Evolutionary conservation across 2,329 filamentous ascomycete species (phyloP).

Genomic region (Scolecobasidium constrictum): DNA sequence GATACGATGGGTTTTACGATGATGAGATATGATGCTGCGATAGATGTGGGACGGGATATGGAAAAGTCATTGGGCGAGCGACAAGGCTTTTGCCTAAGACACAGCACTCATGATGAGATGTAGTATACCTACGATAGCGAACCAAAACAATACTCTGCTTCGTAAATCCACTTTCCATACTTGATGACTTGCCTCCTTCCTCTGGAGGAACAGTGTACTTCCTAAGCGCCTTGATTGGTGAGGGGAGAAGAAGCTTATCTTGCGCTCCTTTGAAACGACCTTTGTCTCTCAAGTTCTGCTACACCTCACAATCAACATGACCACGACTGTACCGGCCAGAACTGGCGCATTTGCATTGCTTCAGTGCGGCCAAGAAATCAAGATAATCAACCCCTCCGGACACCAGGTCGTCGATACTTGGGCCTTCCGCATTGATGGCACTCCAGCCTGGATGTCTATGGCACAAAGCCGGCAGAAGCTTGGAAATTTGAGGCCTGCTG

Average conservation of each 20-base stretch:
- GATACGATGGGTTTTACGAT: background rate
- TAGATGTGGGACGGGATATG: background rate
- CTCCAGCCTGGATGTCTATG: conserved; percentile 24
- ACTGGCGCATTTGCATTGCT: too few species aligned
- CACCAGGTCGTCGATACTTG: conserved; percentile 41
- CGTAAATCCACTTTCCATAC: too few species aligned
- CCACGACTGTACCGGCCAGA: too few species aligned
- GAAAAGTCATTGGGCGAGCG: background rate
- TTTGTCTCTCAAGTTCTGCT: too few species aligned
- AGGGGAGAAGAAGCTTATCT: too few species aligned
- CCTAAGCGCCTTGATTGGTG: too few species aligned
- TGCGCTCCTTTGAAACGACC: too few species aligned
- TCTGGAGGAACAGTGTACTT: too few species aligned
- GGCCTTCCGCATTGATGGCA: conserved; percentile 26
- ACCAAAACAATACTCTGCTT: too few species aligned
- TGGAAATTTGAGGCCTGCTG: conserved; percentile 17
- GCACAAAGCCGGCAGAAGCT: conserved; percentile 26
- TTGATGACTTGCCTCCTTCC: too few species aligned
- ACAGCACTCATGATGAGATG: conserved; percentile 1
- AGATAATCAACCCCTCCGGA: conserved; percentile 36
- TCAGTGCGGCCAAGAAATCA: conserved; percentile 33
- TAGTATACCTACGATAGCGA: background rate
- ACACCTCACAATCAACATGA: too few species aligned
- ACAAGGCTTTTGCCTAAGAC: too few species aligned
- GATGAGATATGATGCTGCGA: conserved; percentile 3